Base-by-base conservation (phyloP, 2,329 filamentous ascomycete species). In the Juglanconis sp. region DNA sequence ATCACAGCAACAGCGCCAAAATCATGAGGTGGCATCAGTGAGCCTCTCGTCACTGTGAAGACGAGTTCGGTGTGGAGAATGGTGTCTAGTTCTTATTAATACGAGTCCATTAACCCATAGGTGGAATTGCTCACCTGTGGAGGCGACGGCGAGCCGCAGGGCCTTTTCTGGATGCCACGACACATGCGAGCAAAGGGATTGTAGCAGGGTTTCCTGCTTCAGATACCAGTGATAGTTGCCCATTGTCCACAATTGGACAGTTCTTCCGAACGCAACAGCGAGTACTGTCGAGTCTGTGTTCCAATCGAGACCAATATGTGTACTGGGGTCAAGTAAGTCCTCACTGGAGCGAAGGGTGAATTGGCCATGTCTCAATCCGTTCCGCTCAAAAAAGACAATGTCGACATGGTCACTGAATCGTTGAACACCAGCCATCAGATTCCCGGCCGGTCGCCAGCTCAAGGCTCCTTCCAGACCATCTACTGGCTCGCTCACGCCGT, bases 201-300 rank as follows among this genome's bases (percentile, higher is more conserved):
- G 67, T 6, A 81, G 76, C 6, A 77, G 75, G 6, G 97, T 80
- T 71, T 97, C 92, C 72, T 96, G 92, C 76, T 99, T 99, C 15
- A 99, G 80, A 72, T 98, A 98, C 85, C 95, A 99, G 71, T 98
- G 91, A 67, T 99, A 99, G 72, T 99, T 99, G 24, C 92, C 90
- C 82, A 89, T 96, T 0, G 92, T 96, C 95, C 95, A 99, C 1
- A 99, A 78, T 70, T 99, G 95, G n/a, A 95, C 77, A 59, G 86
- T 83, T 65, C 92, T 85, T 36, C 79, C 78, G 66, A 93, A 85
- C 1, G 85, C 80, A n/a, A 97, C 87, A 5, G 94, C 92, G 50
- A 99, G 81, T 0, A 96, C 91, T 1, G 88, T 94, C 0, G 95
- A 99, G 71, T 99, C 94, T 4, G 86, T 82, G 70, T 97, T 99